Evolutionary conservation across 208 protist genomes (phyloP), one percentile per base, ranked within the genome.

Genomic region (Histomonas meleagridis): DNA sequence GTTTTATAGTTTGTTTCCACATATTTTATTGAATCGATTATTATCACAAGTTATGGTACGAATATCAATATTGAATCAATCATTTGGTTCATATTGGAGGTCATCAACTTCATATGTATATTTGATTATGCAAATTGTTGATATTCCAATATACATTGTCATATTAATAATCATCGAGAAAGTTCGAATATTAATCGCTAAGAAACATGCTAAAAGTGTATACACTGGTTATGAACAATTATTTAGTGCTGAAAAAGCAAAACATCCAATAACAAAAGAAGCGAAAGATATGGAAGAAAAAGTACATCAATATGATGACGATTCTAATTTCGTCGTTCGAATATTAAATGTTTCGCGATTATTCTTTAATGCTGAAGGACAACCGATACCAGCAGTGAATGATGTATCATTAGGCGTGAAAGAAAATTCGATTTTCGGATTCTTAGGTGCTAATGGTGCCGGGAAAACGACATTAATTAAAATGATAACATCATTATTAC

Each of bases 391-490:
- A 43, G 65, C 65, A 21, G 65, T 76, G 32, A 76, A 76, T 35
- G 1, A 16, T 2, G 65, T 76, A 23, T 43, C 65, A 7, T 12
- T 53, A 32, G 46, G 70, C n/a, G n/a, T 81, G 3, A 48, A 81
- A 28, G 14, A 51, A 81, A 51, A 51, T 53, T 43, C 35, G 7
- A 49, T 81, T 12, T 81, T 93, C 43, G 92, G 90, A 92, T 92
- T 93, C 92, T 38, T 92, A 5, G 92, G 92, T 18, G 69, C 92
- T 3, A 93, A 93, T 69, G 92, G 92, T 92, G 92, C 92, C 49
- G 92, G 92, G 7, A 93, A 93, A 70, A 92, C 91, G 21, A 93
- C 92, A 7, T 91, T 93, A 72, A 57, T 93, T 2, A 93, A 93
- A 90, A 49, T 93, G 57, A 49, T 93, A 26, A 92, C 92, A 9